Evolutionary conservation across 495 filamentous ascomycete species (phyloP).

Genomic region (Penicillium goetzii): DNA sequence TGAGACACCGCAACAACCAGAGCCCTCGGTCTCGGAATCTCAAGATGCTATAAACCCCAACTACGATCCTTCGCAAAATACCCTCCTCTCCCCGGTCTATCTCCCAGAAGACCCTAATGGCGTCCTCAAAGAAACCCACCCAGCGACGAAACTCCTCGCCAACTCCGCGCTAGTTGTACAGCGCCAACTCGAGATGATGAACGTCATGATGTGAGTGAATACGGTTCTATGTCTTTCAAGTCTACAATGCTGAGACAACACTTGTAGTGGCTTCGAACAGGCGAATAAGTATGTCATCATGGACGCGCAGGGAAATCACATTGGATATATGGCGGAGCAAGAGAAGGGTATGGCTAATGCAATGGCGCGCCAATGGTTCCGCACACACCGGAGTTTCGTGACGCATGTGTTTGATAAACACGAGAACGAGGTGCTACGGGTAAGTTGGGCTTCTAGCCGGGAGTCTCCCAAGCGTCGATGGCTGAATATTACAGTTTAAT

Average conservation of each 20-base stretch:
- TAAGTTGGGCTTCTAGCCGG: constrained; percentile 33
- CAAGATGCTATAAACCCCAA: constrained; percentile 26
- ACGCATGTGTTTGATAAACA: constrained; percentile 71
- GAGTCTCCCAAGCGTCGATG: background rate
- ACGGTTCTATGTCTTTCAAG: background rate
- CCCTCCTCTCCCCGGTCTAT: constrained; percentile 56
- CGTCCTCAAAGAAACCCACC: constrained; percentile 64
- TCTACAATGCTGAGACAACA: background rate
- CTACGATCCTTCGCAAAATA: constrained; percentile 50
- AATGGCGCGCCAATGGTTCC: constrained; percentile 65
- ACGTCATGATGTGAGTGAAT: constrained; percentile 60
- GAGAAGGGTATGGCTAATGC: constrained; percentile 62
- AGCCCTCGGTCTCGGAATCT: constrained; percentile 14
- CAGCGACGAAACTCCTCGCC: constrained; percentile 59
- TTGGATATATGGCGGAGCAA: constrained; percentile 71
- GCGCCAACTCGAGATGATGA: constrained; percentile 70
- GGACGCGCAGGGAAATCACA: constrained; percentile 68
- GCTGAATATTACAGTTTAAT: constrained; percentile 53
- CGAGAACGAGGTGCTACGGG: constrained; percentile 65
- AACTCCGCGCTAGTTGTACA: constrained; percentile 69
- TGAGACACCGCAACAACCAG: constrained; percentile 15
- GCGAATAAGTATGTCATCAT: constrained; percentile 74
- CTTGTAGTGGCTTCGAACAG: constrained; percentile 66
- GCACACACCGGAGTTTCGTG: constrained; percentile 68
- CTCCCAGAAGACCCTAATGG: constrained; percentile 65